Percentiles rank a stretch among this genome's conserved stretches.
Conservation (phyloP, 495 filamentous ascomycete species). For the Penicillium goetzii region DNA sequence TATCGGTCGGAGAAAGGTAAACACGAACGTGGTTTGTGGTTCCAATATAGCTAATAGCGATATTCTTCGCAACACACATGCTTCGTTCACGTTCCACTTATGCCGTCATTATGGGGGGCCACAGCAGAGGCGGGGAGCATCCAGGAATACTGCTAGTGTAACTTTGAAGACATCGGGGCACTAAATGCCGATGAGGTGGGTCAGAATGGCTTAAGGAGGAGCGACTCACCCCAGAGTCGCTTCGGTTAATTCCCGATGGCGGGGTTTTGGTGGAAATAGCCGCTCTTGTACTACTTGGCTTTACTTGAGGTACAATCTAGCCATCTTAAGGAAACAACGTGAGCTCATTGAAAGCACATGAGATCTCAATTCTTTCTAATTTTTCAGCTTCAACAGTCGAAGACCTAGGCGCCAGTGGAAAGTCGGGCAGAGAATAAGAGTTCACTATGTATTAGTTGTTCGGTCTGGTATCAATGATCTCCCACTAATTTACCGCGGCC, state of each 20-base stretch:
- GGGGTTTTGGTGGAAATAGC: slow-evolving; percentile 1
- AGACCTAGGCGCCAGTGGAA: neutral
- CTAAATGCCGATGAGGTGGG: slow-evolving; percentile 11
- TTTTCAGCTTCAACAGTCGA: neutral
- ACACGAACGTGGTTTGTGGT: neutral
- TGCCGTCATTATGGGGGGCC: neutral
- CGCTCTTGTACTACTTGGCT: neutral
- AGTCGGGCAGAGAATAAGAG: neutral
- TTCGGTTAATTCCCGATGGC: neutral
- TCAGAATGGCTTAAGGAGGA: neutral
- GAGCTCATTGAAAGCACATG: neutral
- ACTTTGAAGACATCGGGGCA: neutral
- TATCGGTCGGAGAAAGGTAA: neutral
- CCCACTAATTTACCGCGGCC: neutral
- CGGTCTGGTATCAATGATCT: no score
- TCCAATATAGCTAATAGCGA: neutral
- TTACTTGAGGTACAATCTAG: neutral
- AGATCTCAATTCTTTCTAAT: neutral
- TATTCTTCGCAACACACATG: neutral
- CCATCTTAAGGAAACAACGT: neutral
- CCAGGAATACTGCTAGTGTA: neutral
- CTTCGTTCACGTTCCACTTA: neutral
- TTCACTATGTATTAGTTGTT: neutral
- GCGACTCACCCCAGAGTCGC: slow-evolving; percentile 1
- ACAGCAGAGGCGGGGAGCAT: neutral